These are phyloP conservation scores for Aspergillus versicolor DNA, from an alignment of 2,329 filamentous ascomycete species.

Conservation along the genomic window DNA sequence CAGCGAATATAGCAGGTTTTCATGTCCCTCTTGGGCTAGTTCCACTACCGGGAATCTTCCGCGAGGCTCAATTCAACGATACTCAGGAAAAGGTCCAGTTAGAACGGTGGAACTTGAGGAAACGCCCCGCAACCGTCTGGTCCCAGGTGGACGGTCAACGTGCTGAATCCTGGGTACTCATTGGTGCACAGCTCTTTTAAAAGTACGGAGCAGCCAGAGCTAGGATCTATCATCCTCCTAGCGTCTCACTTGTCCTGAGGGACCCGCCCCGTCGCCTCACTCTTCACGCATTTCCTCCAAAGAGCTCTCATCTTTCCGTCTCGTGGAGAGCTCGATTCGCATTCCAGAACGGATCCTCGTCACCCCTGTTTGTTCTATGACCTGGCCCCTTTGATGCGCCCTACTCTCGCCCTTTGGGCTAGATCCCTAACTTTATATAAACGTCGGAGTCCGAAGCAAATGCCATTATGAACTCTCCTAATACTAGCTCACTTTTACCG, in stretches of 20 bases:
- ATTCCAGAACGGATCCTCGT: constrained; percentile 24
- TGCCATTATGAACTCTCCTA: constrained; percentile 17
- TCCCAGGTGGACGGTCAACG: constrained; percentile 21
- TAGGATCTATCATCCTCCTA: constrained; percentile 9
- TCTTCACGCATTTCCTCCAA: constrained; percentile 20
- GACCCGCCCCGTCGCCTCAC: constrained; percentile 23
- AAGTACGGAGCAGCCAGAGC: constrained; percentile 11
- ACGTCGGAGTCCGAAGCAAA: constrained; percentile 5
- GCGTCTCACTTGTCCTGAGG: constrained; percentile 9
- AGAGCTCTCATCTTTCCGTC: constrained; percentile 19
- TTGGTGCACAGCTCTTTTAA: constrained; percentile 16
- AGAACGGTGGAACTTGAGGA: constrained; percentile 18
- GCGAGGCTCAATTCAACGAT: constrained; percentile 3
- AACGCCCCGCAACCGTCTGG: constrained; percentile 13
- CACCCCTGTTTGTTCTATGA: constrained; percentile 13
- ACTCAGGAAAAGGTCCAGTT: constrained; percentile 8
- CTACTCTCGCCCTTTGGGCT: constrained; percentile 7
- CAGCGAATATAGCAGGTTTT: neutral
- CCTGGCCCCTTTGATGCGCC: constrained; percentile 10
- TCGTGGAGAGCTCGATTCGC: constrained; percentile 20
- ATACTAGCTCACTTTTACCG: constrained; percentile 8
- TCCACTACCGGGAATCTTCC: constrained; percentile 9
- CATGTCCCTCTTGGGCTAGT: neutral
- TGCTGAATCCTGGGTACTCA: constrained; percentile 14
- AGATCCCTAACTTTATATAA: constrained; percentile 18